Conservation (phyloP, 805 yeast species). For the Vanderwaltozyma verrucispora region DNA sequence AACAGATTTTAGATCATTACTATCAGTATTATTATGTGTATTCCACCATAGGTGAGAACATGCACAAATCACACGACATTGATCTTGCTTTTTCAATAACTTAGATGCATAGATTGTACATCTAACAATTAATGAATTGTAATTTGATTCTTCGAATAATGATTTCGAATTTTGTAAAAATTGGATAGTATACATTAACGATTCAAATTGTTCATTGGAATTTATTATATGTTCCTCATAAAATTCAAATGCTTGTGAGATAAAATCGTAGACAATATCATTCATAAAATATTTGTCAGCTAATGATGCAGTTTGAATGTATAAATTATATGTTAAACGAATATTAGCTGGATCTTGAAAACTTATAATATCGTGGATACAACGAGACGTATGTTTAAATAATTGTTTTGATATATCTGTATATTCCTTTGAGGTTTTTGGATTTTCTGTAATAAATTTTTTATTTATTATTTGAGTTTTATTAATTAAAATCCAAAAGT, state of each 20-base stretch:
- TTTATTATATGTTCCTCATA: constrained; percentile 57
- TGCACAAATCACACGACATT: constrained; percentile 74
- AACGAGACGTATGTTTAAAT: constrained; percentile 60
- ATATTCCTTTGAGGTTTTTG: not conserved
- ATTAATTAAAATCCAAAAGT: constrained; percentile 49
- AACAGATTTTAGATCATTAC: too few relatives aligned
- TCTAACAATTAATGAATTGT: constrained; percentile 71
- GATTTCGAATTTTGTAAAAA: constrained; percentile 39
- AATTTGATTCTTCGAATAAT: constrained; percentile 33
- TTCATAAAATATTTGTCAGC: constrained; percentile 69
- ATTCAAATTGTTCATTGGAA: constrained; percentile 40
- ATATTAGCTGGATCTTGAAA: constrained; percentile 14
- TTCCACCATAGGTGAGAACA: constrained; percentile 94
- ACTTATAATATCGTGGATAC: constrained; percentile 52
- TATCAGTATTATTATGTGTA: too few relatives aligned
- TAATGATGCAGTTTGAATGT: constrained; percentile 57
- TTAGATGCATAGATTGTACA: constrained; percentile 82
- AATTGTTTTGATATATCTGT: constrained; percentile 32
- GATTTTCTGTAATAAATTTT: not conserved
- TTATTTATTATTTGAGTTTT: constrained; percentile 27
- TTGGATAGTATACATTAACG: constrained; percentile 39
- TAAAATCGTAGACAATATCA: constrained; percentile 73
- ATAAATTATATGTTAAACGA: constrained; percentile 30
- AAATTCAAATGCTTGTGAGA: constrained; percentile 73
- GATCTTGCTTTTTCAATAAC: constrained; percentile 81